A percentile compares a stretch with the other conserved stretches of the same genome.
Conservation (phyloP, 441 rosid genomes). For the Macaranga tanarius region DNA sequence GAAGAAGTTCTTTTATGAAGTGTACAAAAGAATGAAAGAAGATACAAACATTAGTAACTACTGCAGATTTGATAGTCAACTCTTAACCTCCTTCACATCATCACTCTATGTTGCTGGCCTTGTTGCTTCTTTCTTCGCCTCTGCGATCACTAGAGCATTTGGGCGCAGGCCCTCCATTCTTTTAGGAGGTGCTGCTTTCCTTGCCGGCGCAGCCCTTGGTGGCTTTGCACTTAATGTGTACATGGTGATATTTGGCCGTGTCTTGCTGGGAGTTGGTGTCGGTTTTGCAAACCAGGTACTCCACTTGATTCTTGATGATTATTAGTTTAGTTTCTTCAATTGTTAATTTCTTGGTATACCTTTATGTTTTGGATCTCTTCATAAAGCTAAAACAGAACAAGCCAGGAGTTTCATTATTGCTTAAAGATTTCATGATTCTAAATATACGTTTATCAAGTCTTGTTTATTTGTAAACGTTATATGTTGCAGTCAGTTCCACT, state of each 20-base stretch:
- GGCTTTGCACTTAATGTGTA: slow-evolving; percentile 56
- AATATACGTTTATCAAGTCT: not conserved
- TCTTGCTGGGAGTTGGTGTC: slow-evolving; percentile 75
- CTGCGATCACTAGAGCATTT: slow-evolving; percentile 42
- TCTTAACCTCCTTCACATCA: slow-evolving; percentile 67
- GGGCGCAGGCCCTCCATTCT: slow-evolving; percentile 70
- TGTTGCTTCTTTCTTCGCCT: slow-evolving; percentile 60
- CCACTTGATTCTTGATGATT: not conserved
- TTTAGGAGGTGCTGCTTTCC: slow-evolving; percentile 58
- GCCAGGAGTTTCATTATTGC: not conserved
- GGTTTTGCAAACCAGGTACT: slow-evolving; percentile 80
- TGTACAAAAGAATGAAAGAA: slow-evolving; percentile 42
- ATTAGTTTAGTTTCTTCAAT: not conserved
- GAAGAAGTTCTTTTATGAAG: slow-evolving; percentile 61
- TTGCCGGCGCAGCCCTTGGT: slow-evolving; percentile 60
- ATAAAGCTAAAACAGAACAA: not conserved
- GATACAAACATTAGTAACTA: slow-evolving; percentile 52
- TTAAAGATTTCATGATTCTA: not conserved
- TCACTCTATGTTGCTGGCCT: slow-evolving; percentile 74
- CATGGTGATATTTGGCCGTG: slow-evolving; percentile 73
- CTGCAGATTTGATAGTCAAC: slow-evolving; percentile 60
- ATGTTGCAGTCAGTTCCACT: slow-evolving; percentile 43
- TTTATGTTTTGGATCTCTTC: not conserved
- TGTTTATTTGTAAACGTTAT: not conserved
- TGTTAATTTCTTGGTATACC: not conserved